phyloP scores from a whole-genome alignment of 306 rosid species.

The Lathyrus tuberosus region DNA sequence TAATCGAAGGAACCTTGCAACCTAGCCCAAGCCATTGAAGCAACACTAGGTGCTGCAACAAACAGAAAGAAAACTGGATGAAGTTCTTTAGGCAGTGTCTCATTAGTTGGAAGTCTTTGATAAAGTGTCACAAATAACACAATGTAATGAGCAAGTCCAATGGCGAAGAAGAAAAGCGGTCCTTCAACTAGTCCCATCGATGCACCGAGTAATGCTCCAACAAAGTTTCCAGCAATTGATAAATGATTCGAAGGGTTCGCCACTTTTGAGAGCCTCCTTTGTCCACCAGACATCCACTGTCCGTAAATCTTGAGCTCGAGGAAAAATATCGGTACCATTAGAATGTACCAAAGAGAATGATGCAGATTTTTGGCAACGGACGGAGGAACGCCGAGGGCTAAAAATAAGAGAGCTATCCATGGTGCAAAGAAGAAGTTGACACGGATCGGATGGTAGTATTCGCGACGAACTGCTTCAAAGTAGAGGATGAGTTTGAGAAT shows the following conservation, averaged over 20 bases:
- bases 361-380: conserved; percentile 53
- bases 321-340: conserved; percentile 70
- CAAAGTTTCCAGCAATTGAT: conserved; percentile 84
- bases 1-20: conserved; percentile 84
- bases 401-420: conserved; percentile 79
- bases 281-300: conserved; percentile 99
- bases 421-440: conserved; percentile 92
- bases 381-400: conserved; percentile 76
- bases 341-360: conserved; percentile 71
- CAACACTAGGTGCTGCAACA: conserved; percentile 93
- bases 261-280: conserved; percentile 80
- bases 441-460: conserved; percentile 87
- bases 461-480: conserved; percentile 93
- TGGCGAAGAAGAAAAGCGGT: conserved; percentile 83
- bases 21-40: conserved; percentile 91
- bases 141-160: conserved; percentile 80
- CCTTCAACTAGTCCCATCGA: conserved; percentile 90
- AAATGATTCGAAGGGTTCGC: conserved; percentile 90
- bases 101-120: conserved; percentile 88
- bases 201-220: conserved; percentile 85
- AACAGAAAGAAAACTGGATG: conserved; percentile 93
- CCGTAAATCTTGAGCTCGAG: conserved; percentile 94
- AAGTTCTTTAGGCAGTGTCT: conserved; percentile 86
- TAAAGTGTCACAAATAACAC: conserved; percentile 90
- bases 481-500: conserved; percentile 63